Evolutionary conservation across 176 grass and related monocot species (phyloP).

Genomic region (Rhynchospora pubera): DNA sequence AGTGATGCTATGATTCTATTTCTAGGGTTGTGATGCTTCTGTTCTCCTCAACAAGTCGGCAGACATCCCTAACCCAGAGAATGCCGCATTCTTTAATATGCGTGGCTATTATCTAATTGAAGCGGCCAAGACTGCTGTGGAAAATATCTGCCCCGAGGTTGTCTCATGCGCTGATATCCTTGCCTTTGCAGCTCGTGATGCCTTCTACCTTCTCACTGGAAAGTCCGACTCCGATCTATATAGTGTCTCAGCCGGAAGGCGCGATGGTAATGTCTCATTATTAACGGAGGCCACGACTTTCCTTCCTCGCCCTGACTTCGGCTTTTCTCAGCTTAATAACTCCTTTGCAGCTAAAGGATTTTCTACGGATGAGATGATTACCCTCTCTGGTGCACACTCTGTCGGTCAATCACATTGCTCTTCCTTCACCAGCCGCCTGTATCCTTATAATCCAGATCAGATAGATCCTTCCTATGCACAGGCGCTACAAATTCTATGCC

Average conservation of each 20-base stretch:
- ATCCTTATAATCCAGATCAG: not conserved
- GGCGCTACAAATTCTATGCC: not conserved
- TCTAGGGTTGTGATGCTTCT: constrained; percentile 35
- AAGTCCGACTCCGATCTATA: not conserved
- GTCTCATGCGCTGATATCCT: constrained; percentile 4
- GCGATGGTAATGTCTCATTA: constrained; percentile 32
- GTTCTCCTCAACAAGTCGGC: not conserved
- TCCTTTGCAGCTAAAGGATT: constrained; percentile 47
- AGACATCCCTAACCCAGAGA: constrained; percentile 21
- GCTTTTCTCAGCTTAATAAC: constrained; percentile 23
- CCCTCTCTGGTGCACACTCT: constrained; percentile 55
- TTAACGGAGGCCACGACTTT: constrained; percentile 11
- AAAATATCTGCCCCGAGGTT: constrained; percentile 19
- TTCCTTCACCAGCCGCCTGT: constrained; percentile 21
- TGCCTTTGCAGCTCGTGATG: constrained; percentile 17
- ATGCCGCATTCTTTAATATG: constrained; percentile 24
- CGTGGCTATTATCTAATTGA: constrained; percentile 33
- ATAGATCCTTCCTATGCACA: not conserved
- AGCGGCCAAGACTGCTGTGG: constrained; percentile 22
- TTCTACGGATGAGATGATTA: constrained; percentile 39
- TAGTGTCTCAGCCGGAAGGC: constrained; percentile 31
- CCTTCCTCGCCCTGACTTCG: constrained; percentile 37
- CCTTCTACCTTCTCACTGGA: constrained; percentile 17
- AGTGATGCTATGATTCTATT: too few relatives aligned
- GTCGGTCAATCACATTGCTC: constrained; percentile 59